Evolutionary conservation across 139 green algal species (phyloP).

Genomic region (Chlamydomonas incerta): DNA sequence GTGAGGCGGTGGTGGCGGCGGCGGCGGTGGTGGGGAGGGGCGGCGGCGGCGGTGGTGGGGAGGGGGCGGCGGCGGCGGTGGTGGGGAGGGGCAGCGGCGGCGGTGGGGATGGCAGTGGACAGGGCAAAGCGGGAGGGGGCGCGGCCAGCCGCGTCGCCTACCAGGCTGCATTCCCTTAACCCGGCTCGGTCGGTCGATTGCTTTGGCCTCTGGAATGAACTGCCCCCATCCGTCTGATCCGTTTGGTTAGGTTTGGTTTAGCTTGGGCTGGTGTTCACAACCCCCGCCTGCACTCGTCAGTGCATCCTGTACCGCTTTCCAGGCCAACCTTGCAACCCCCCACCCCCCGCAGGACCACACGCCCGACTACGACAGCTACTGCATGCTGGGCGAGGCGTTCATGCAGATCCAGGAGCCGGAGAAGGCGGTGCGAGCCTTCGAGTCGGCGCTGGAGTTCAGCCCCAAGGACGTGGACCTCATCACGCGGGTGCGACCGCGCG

Average conservation of each 20-base stretch:
- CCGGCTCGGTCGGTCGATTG: too few species aligned
- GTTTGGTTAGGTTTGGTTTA: too few species aligned
- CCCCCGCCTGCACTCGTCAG: too few species aligned
- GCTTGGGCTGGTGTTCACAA: neutral
- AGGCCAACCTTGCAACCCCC: neutral
- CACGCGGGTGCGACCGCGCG: conserved; percentile 23
- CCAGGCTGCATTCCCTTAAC: too few species aligned
- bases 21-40: neutral
- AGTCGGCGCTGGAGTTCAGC: conserved; percentile 68
- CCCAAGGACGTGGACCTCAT: conserved; percentile 64
- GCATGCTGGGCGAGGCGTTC: conserved; percentile 82
- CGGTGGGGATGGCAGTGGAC: too few species aligned
- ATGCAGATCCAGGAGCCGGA: conserved; percentile 84
- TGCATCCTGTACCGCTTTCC: too few species aligned
- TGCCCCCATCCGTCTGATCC: too few species aligned
- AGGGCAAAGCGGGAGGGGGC: too few species aligned
- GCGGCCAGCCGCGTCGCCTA: too few species aligned
- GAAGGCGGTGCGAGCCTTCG: conserved; percentile 72
- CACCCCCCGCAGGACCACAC: conserved; percentile 50
- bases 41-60: neutral
- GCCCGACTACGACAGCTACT: conserved; percentile 69
- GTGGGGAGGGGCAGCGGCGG: too few species aligned
- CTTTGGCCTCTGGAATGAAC: too few species aligned
- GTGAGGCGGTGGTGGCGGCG: conserved; percentile 46
- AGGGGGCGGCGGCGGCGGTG: too few species aligned